These are phyloP conservation scores for Rhazya stricta DNA, from an alignment of 257 asterid genomes.

Conservation along the genomic window DNA sequence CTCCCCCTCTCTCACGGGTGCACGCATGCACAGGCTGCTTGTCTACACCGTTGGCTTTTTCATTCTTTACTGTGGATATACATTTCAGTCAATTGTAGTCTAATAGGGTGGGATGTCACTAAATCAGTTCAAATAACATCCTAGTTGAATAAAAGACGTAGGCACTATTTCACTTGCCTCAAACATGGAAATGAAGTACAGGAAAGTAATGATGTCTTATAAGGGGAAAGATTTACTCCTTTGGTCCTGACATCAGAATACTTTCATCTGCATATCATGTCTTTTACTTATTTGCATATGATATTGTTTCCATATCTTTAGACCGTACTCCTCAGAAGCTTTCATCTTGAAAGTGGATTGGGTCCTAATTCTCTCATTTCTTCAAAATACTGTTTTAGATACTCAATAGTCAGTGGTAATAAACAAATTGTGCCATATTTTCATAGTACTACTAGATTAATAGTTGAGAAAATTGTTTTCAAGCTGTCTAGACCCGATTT, in stretches of 20 bases:
- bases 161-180: slow-evolving; percentile 1
- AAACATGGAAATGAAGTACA: not conserved
- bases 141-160: not conserved
- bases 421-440: not conserved
- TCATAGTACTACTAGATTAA: not conserved
- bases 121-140: not conserved
- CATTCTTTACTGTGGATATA: not conserved
- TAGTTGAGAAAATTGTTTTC: slow-evolving; percentile 3
- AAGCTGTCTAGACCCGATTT: not conserved
- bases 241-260: not conserved
- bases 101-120: too few relatives aligned
- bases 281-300: not conserved
- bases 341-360: not conserved
- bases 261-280: not conserved
- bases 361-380: not conserved
- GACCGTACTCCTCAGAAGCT: not conserved
- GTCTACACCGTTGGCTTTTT: not conserved
- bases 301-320: not conserved
- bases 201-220: not conserved
- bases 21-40: not conserved
- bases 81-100: not conserved
- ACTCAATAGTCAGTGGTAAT: not conserved
- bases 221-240: not conserved
- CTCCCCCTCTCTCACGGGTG: slow-evolving; percentile 20
- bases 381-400: not conserved